Evolutionary conservation across 495 filamentous ascomycete genomes (phyloP), one percentile per base, ranked within the genome.

Genomic region (Cetradonia linearis): DNA sequence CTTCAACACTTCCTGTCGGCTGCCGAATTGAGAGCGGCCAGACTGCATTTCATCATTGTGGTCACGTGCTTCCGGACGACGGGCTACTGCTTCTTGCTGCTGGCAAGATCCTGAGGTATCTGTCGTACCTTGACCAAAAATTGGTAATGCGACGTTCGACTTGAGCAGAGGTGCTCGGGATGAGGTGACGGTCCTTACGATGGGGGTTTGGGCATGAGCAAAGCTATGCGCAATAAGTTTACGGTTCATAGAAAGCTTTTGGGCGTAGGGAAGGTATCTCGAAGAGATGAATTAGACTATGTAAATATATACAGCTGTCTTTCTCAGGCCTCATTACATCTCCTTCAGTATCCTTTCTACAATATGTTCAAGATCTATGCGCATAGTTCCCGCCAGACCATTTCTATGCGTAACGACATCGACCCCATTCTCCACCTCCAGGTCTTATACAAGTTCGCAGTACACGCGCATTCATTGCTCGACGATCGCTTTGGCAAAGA

Each of bases 381-480:
- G n/a, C n/a, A 70, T 97, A 96, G 66, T 88, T 89, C 30, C 94
- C 93, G 40, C 93, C 93, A 66, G 82, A 86, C 93, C 93, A 98
- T 72, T 97, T 97, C 83, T 98, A 74, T 98, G 93, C 68, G 88
- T 95, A 36, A 98, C 90, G 9, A 97, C 94, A 70, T 98, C 93
- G 46, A 96, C 84, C 40, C 84, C 83, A 53, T 77, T 78, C 66
- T 86, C 91, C 76, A 96, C 95, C 81, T 98, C 93, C 10, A 93
- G 94, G 76, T 97, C 93, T 73, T 98, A 94, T 13, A 98, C 86
- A 46, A 96, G 77, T 74, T 96, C 91, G 66, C 93, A 91, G 70
- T 97, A 98, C 1, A 94, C 93, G 34, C 90, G 84, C 93, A 98
- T 98, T 56, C 93, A 94, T 55, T 85, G 76, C 70, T 83, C 73